Conservation (phyloP, 129 eudicot species). For the Heracleum sosnowskyi region DNA sequence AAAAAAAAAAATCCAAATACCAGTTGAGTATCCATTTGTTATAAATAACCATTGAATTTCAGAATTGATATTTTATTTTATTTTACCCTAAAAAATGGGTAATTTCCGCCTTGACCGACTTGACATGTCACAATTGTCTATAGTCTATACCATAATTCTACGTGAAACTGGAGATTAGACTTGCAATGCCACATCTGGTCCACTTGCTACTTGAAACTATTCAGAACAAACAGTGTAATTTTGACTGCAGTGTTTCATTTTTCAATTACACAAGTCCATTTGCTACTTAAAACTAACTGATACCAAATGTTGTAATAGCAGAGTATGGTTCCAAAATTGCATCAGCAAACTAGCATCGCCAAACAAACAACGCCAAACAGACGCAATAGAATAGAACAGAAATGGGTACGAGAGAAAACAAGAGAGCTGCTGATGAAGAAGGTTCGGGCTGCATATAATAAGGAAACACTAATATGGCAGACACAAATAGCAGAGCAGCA, state of each 20-base stretch:
- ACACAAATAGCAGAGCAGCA: no score
- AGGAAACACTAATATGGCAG: slow-evolving; percentile 1
- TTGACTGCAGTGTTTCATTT: not conserved
- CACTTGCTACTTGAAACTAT: not conserved
- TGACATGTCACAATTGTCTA: no score
- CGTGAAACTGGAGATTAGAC: no score
- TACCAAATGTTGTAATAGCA: not conserved
- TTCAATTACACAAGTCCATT: not conserved
- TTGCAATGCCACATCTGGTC: not conserved
- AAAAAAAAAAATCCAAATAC: no score
- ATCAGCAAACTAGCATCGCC: slow-evolving; percentile 5
- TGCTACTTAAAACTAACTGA: not conserved
- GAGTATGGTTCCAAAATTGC: not conserved
- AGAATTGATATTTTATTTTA: no score
- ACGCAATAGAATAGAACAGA: not conserved
- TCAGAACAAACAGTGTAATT: not conserved
- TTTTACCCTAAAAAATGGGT: no score
- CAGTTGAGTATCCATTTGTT: no score
- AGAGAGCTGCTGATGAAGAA: not conserved
- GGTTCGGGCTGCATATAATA: slow-evolving; percentile 11
- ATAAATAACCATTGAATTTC: no score
- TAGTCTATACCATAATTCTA: no score
- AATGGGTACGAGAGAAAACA: slow-evolving; percentile 9
- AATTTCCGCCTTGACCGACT: no score
- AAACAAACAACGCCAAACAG: not conserved